Conservation (phyloP, 371 early-diverging fungal genomes). For the Mortierella sp. region DNA sequence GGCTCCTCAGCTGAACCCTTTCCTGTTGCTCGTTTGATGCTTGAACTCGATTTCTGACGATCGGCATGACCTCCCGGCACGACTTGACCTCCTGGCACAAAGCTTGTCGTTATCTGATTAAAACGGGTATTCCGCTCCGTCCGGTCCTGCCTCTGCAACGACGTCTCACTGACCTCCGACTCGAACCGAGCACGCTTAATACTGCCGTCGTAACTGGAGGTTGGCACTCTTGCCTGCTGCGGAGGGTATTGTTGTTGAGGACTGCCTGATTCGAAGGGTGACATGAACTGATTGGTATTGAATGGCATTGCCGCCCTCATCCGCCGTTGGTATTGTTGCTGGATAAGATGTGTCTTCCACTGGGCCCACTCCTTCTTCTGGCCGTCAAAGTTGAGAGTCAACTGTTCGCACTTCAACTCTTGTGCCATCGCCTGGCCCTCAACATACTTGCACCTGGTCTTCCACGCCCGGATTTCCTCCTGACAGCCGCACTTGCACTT, state of each 20-base stretch:
- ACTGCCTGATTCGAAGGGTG: neutral
- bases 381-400: conserved; percentile 16
- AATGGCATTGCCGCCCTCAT: conserved; percentile 31
- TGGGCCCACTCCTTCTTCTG: conserved; percentile 33
- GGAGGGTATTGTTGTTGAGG: conserved; percentile 3
- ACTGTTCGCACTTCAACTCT: conserved; percentile 31
- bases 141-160: conserved; percentile 20
- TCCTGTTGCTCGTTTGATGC: neutral
- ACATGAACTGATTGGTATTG: conserved; percentile 3
- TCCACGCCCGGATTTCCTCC: conserved; percentile 33
- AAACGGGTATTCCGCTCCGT: conserved; percentile 38
- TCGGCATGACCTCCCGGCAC: neutral
- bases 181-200: conserved; percentile 16
- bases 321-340: conserved; percentile 34
- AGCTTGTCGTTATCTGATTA: conserved; percentile 18
- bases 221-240: neutral
- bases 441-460: conserved; percentile 29
- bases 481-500: conserved; percentile 40
- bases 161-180: conserved; percentile 28
- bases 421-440: conserved; percentile 22
- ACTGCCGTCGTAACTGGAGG: neutral
- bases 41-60: neutral
- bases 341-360: conserved; percentile 26
- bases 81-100: neutral
- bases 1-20: conserved; percentile 19